Evolutionary conservation across 2,329 filamentous ascomycete species (phyloP).

Genomic region (Fusarium continuum): DNA sequence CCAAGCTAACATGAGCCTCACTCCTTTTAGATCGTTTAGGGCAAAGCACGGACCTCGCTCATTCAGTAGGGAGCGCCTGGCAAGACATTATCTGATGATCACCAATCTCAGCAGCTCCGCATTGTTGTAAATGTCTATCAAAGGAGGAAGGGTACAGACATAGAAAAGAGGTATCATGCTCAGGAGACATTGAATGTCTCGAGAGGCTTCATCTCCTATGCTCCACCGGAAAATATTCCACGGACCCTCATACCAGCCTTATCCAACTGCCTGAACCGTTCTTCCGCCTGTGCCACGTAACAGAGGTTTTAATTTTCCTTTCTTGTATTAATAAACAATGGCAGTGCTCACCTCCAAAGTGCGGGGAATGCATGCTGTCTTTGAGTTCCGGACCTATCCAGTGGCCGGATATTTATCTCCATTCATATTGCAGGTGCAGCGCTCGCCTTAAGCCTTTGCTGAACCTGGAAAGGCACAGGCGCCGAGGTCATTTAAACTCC

Average conservation of each 20-base stretch:
- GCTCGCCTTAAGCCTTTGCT: background rate
- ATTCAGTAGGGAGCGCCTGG: slow-evolving; percentile 29
- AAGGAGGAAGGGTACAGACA: background rate
- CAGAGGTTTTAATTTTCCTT: slow-evolving; percentile 4
- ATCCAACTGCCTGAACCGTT: background rate
- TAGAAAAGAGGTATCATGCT: slow-evolving; percentile 19
- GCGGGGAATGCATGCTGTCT: slow-evolving; percentile 29
- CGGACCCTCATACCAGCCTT: slow-evolving; percentile 4
- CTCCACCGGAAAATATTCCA: background rate
- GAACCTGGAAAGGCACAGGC: background rate
- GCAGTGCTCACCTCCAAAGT: slow-evolving; percentile 4
- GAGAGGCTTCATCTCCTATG: background rate
- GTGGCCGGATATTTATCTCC: slow-evolving; percentile 15
- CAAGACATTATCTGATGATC: slow-evolving; percentile 32
- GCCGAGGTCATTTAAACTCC: background rate
- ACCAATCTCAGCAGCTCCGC: slow-evolving; percentile 31
- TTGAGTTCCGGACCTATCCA: too few relatives aligned
- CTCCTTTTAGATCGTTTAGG: slow-evolving; percentile 33
- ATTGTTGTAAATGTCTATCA: background rate
- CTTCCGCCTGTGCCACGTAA: slow-evolving; percentile 8
- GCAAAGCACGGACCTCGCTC: slow-evolving; percentile 34
- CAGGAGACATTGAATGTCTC: background rate
- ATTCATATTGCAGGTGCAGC: background rate
- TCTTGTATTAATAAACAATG: background rate
- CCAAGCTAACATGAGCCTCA: slow-evolving; percentile 35